Evolutionary conservation across 2,329 filamentous ascomycete genomes (phyloP).

Genomic region (Penicillium sp.): DNA sequence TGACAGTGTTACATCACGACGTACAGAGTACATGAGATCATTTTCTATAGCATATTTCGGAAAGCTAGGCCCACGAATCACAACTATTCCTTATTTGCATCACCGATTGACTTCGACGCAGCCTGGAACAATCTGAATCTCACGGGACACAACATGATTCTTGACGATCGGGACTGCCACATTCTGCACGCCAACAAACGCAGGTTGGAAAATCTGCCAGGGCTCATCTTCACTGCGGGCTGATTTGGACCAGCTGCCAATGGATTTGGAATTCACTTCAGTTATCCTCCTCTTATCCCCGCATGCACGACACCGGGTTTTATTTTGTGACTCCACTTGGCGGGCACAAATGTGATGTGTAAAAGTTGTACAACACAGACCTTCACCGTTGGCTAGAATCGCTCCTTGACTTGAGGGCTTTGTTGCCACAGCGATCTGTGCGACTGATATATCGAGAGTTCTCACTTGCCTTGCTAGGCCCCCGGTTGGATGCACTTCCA

Average conservation of each 20-base stretch:
- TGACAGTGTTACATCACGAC: background rate
- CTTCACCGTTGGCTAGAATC: background rate
- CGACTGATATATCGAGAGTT: constrained; percentile 3
- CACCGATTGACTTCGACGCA: background rate
- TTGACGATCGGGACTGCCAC: background rate
- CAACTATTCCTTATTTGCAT: background rate
- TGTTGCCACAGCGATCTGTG: background rate
- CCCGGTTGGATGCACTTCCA: background rate
- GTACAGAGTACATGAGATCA: background rate
- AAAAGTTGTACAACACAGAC: constrained; percentile 1
- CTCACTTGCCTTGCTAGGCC: background rate
- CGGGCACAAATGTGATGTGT: constrained; percentile 3
- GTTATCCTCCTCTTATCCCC: constrained; percentile 1
- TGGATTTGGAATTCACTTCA: background rate
- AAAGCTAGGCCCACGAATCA: background rate
- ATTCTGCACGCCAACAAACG: background rate
- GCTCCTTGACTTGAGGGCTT: background rate
- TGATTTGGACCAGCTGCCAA: background rate
- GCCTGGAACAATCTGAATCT: background rate
- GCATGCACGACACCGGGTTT: constrained; percentile 3
- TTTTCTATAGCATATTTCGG: background rate
- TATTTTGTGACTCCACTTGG: background rate
- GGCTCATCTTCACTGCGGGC: background rate
- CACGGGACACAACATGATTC: constrained; percentile 1
- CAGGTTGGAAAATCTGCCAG: background rate